phyloP scores from a whole-genome alignment of 257 asterid species.

The Solanum pinnatisectum region DNA sequence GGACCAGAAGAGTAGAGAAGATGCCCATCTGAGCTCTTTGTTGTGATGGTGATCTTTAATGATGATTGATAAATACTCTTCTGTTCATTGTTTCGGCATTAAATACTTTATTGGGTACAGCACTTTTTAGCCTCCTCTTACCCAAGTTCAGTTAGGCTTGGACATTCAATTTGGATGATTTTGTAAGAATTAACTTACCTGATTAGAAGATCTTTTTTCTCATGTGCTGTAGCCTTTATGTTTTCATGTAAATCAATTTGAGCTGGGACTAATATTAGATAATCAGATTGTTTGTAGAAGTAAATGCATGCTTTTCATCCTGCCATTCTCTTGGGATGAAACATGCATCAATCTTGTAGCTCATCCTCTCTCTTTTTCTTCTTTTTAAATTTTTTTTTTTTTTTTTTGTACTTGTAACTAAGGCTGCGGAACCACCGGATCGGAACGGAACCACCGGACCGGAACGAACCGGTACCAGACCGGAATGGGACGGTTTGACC shows the following conservation, averaged over 20 bases:
- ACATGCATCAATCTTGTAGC: neutral
- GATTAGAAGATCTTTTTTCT: neutral
- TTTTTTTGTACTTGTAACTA: neutral
- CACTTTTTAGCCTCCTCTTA: neutral
- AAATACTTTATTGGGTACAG: neutral
- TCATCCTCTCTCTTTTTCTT: neutral
- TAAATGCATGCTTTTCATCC: neutral
- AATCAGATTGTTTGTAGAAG: neutral
- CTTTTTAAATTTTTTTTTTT: too few relatives aligned
- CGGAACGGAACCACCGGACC: too few relatives aligned
- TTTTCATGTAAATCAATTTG: neutral
- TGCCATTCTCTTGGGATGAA: neutral
- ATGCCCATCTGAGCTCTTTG: neutral
- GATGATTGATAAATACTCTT: neutral
- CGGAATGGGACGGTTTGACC: too few relatives aligned
- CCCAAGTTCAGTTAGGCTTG: neutral
- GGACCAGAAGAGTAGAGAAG: neutral
- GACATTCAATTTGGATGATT: neutral
- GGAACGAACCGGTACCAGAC: too few relatives aligned
- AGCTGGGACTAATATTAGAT: neutral
- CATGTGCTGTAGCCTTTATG: neutral
- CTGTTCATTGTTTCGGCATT: neutral
- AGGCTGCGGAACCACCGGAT: too few relatives aligned
- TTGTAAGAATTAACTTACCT: neutral
- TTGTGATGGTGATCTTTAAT: neutral